A percentile compares a stretch with the other conserved stretches of the same genome.
These are phyloP conservation scores for Colletotrichum sp. DNA, from an alignment of 2,329 filamentous ascomycete species.

Conservation along the genomic window DNA sequence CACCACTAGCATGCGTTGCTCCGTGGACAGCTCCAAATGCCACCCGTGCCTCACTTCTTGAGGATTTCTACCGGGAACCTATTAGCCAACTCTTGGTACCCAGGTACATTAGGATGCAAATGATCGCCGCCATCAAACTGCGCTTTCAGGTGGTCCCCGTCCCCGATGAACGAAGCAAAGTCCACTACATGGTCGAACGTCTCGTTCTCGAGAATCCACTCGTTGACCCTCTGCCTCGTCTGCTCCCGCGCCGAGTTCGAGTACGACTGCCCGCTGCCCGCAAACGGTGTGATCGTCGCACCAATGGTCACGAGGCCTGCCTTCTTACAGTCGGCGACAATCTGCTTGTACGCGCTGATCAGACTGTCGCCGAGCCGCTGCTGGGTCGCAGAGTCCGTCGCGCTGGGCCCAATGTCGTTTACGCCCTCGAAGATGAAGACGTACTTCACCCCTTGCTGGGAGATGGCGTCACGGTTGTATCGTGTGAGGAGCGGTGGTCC, in stretches of 20 bases:
- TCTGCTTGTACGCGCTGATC: slow-evolving; percentile 62
- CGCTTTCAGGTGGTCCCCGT: slow-evolving; percentile 51
- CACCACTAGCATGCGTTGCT: neutral
- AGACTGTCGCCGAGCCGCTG: slow-evolving; percentile 52
- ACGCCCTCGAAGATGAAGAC: slow-evolving; percentile 72
- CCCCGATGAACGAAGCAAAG: slow-evolving; percentile 61
- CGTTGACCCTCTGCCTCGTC: slow-evolving; percentile 62
- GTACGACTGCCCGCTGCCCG: slow-evolving; percentile 56
- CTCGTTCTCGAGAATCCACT: slow-evolving; percentile 61
- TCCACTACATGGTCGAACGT: slow-evolving; percentile 65
- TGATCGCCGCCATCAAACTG: slow-evolving; percentile 67
- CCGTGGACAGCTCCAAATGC: neutral
- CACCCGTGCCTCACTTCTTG: neutral
- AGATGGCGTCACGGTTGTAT: slow-evolving; percentile 67
- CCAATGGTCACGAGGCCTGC: slow-evolving; percentile 62
- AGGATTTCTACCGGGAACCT: slow-evolving; percentile 62
- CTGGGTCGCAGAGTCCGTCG: slow-evolving; percentile 50
- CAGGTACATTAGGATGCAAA: slow-evolving; percentile 64
- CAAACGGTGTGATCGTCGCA: slow-evolving; percentile 71
- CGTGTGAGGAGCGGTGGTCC: slow-evolving; percentile 65
- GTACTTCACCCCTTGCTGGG: slow-evolving; percentile 61
- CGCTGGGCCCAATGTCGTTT: slow-evolving; percentile 67
- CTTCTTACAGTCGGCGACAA: slow-evolving; percentile 57
- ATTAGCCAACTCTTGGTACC: slow-evolving; percentile 64
- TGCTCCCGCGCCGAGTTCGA: slow-evolving; percentile 57